Evolutionary conservation across 148 eudicot species (phyloP), one percentile per base, ranked within the genome.

Genomic region (Chenopodium suecicum): DNA sequence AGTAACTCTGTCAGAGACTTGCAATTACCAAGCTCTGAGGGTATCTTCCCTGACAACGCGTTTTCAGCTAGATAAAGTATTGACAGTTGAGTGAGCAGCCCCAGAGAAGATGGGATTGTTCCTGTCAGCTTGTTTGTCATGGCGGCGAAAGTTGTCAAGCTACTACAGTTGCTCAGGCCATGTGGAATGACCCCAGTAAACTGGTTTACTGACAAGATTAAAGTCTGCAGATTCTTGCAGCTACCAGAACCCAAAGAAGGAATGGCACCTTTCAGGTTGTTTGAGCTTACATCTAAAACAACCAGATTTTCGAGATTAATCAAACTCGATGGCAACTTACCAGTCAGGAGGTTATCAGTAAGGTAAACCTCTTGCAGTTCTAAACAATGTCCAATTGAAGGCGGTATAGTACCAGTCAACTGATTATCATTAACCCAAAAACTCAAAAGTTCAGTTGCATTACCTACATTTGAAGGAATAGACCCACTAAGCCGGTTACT

Each of bases 11-110:
- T 81, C 80, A 94, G 83, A 11, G 88, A 82, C 76, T 81, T 73
- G 74, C 94, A 92, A 13, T 89, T 88, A 1, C 98, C 98, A 54
- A 94, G 91, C 83, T 92, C 93, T 12, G 90, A 86, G 23, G 94
- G 97, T 68, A 94, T 92, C 19, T 60, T 82, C 20, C 98, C 97
- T 1, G 93, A 87, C 58, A 94, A 79, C 32, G 52, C 31, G 78
- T 94, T 94, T 23, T 80, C 79, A 75, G 83, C 63, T 44, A 94
- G 90, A 82, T 85, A 87, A 29, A 94, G 96, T 13, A 5, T 3
- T 44, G 79, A 73, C 56, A 94, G 81, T 44, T 82, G 37, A 9
- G 84, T 73, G 14, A 94, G 93, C 37, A 44, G 75, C 52, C 97
- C 98, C 0, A 94, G 71, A 70, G 92, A 90, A 70, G 90, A 75